Base-by-base conservation (phyloP, 202 grass and related monocot species). In the Zoysia matrella region DNA sequence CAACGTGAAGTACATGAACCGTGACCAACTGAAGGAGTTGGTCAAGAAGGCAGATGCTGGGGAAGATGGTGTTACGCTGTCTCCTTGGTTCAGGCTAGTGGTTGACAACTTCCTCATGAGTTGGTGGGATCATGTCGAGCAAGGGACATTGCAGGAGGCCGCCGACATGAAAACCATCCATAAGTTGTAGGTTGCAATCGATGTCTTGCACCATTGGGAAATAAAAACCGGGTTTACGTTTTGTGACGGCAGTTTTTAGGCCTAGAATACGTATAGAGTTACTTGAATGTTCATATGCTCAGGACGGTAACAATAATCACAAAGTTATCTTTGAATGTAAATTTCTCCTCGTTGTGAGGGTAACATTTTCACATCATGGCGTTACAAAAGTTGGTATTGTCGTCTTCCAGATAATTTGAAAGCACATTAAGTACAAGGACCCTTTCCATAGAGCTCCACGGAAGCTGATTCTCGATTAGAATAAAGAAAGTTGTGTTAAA, bases 11-110 rank as follows among this genome's bases (percentile, higher is more conserved):
- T 22, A 22, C 22, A 22, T 22, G 22, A 22, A 22, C 22, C 22
- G 22, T 22, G 22, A 22, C 22, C 22, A 22, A 22, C 22, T 22
- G 22, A 22, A 22, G 22, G 22, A 22, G 22, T 22, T 22, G 22
- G 22, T 22, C 22, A 22, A 22, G 22, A 22, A 22, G 22, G 22
- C 22, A 22, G 22, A 22, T 22, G 22, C 22, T 22, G 22, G 22
- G 22, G 22, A 22, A 22, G 22, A 22, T 22, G 22, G 22, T 22
- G 54, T 98, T 13, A 93, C 92, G 80, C 78, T 95, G 11, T 92
- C 96, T 39, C 96, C 91, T 11, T 98, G 96, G 96, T 98, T 98
- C 80, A 89, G 92, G 84, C 89, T 98, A 55, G 96, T 95, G 47
- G 91, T 93, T 0, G 89, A 92, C 62, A 95, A 94, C 87, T 95